Conservation (phyloP, 306 rosid species). For the Hippophae tibetana region DNA sequence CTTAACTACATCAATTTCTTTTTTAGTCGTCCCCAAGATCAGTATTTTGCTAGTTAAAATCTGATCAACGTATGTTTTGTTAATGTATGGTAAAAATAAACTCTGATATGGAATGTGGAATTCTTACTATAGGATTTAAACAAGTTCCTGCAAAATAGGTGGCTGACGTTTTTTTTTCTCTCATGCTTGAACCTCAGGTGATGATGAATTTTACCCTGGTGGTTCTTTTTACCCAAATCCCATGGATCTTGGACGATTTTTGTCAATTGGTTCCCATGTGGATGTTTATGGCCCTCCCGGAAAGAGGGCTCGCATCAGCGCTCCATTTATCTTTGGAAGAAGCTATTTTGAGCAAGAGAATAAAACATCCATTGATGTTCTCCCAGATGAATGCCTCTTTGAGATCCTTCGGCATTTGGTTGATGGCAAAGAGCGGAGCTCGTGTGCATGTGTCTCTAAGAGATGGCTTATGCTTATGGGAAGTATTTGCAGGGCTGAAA, state of each 20-base stretch:
- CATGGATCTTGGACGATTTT: slow-evolving; percentile 49
- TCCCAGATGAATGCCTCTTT: slow-evolving; percentile 86
- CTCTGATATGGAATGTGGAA: no score
- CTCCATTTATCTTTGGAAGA: slow-evolving; percentile 22
- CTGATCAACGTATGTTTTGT: background rate
- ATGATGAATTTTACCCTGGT: slow-evolving; percentile 57
- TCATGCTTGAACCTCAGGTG: slow-evolving; percentile 46
- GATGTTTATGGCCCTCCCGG: slow-evolving; percentile 50
- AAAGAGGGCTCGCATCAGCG: slow-evolving; percentile 56
- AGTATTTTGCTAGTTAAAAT: no score
- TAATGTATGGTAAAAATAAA: slow-evolving; percentile 9
- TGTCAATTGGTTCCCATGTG: slow-evolving; percentile 42
- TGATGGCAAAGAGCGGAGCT: slow-evolving; percentile 57
- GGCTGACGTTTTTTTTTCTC: slow-evolving; percentile 30
- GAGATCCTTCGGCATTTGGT: slow-evolving; percentile 68
- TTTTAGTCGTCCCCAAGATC: no score
- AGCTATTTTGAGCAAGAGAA: slow-evolving; percentile 26
- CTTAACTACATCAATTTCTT: no score
- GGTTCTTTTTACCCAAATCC: slow-evolving; percentile 44
- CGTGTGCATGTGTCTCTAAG: slow-evolving; percentile 73
- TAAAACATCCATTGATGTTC: slow-evolving; percentile 48
- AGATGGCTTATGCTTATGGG: slow-evolving; percentile 74
- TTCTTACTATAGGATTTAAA: no score
- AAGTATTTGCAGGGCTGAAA: slow-evolving; percentile 50
- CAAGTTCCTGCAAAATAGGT: background rate